Base-by-base conservation (phyloP, 2,329 filamentous ascomycete genomes). In the Berkeleyomyces basicola region DNA sequence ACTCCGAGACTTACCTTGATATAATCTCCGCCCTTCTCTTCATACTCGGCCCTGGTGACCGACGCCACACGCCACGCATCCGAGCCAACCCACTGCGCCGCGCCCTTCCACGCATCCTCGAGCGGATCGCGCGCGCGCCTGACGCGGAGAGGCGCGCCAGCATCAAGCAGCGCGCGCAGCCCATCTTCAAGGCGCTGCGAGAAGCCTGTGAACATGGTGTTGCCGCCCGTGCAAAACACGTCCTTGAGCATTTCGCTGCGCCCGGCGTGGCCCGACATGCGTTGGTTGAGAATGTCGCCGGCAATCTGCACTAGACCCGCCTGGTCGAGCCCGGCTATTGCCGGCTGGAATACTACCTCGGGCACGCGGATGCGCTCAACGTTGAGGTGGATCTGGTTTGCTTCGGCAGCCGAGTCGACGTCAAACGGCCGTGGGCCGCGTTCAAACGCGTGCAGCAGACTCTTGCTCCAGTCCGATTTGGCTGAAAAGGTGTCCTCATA, bases 331-430 rank as follows among this genome's bases (percentile, higher is more conserved):
- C 91, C 91, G 0, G 91, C 91, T 70, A 97, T 95, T 14, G 86
- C 85, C 0, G 91, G 92, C 70, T 95, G 89, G 76, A 96, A 96
- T 16, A 96, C 81, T 7, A 96, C 86, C 75, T 97, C 92, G 2
- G 91, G 91, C 1, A 95, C 90, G 59, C 91, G 87, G 72, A 97
- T 95, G 63, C 92, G 86, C 77, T 97, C 91, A 61, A 99, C 90
- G 72, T 99, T 99, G 66, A 99, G 83, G 72, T 99, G 93, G 60
- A 99, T 77, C 74, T 97, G 92, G 72, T 90, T 85, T 16, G 84
- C 83, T 74, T 99, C 77, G 16, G 85, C 83, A 68, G 93, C 87
- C 63, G 84, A 88, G 63, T 90, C 84, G 0, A 84, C 76, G 67
- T 97, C 87, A 67, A 90, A 95, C 0, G 92, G 88, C 68, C 90